phyloP scores from a whole-genome alignment of 2,329 filamentous ascomycete species.

The Arthrinium puccinioides region DNA sequence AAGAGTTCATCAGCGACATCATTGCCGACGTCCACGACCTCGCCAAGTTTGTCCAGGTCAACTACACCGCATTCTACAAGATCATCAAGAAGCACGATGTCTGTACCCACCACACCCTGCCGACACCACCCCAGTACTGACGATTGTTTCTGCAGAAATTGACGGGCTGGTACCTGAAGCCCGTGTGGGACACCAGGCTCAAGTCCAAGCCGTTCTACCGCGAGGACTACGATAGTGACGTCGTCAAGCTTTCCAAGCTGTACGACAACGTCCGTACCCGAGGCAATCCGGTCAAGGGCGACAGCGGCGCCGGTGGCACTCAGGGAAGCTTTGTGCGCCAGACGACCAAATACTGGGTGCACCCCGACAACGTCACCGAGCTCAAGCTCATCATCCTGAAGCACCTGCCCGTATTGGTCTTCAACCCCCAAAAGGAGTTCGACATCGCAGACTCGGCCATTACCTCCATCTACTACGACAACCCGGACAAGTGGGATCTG shows the following conservation, averaged over 20 bases:
- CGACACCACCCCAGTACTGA: too few species aligned
- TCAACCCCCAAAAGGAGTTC: slow-evolving; percentile 96
- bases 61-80: slow-evolving; percentile 99
- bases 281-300: slow-evolving; percentile 86
- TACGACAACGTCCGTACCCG: slow-evolving; percentile 92
- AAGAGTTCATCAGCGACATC: slow-evolving; percentile 93
- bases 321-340: slow-evolving; percentile 96
- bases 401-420: slow-evolving; percentile 92
- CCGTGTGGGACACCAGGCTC: slow-evolving; percentile 89
- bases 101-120: too few species aligned
- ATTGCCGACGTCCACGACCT: slow-evolving; percentile 98
- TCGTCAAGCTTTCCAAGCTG: slow-evolving; percentile 88
- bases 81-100: slow-evolving; percentile 99
- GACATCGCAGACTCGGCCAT: slow-evolving; percentile 86
- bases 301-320: slow-evolving; percentile 80
- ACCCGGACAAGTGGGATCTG: slow-evolving; percentile 85
- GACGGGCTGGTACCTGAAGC: slow-evolving; percentile 87
- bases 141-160: slow-evolving; percentile 72
- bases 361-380: slow-evolving; percentile 96
- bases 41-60: slow-evolving; percentile 95
- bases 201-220: slow-evolving; percentile 98
- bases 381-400: slow-evolving; percentile 96
- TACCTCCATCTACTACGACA: slow-evolving; percentile 98
- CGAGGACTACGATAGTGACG: slow-evolving; percentile 94
- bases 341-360: slow-evolving; percentile 99